These are phyloP conservation scores for Megacollybia platyphylla DNA, from an alignment of 1,284 basidiomycete genomes.

Conservation along the genomic window DNA sequence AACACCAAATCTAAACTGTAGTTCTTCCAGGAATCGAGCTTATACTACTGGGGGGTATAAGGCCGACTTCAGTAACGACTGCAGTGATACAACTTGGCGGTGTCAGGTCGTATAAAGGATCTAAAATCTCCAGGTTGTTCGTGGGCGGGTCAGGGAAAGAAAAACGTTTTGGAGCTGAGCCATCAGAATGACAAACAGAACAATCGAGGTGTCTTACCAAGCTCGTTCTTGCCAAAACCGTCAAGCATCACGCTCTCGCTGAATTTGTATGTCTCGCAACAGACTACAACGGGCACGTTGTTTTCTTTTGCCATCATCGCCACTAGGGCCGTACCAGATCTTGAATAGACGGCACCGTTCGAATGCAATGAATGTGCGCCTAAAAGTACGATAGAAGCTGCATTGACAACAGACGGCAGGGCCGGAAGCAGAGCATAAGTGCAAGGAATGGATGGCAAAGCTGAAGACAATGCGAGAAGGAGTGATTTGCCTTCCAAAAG, in stretches of 20 bases:
- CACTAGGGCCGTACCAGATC: constrained; percentile 91
- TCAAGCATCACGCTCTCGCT: constrained; percentile 90
- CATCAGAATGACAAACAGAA: constrained; percentile 15
- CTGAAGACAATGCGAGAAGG: constrained; percentile 58
- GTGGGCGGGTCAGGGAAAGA: constrained; percentile 18
- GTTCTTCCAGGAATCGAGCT: constrained; percentile 65
- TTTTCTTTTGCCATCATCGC: constrained; percentile 91
- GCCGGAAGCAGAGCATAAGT: constrained; percentile 90
- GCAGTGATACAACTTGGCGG: constrained; percentile 84
- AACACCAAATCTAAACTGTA: constrained; percentile 19
- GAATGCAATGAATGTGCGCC: constrained; percentile 92
- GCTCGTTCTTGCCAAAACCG: constrained; percentile 92
- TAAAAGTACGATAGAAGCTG: constrained; percentile 75
- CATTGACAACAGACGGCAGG: constrained; percentile 71
- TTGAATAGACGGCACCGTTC: constrained; percentile 89
- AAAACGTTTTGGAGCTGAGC: constrained; percentile 23
- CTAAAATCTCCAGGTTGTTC: constrained; percentile 54
- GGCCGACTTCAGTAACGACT: constrained; percentile 91
- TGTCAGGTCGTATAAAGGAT: constrained; percentile 86
- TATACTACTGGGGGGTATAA: constrained; percentile 81
- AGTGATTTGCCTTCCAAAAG: constrained; percentile 86
- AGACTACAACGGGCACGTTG: constrained; percentile 89
- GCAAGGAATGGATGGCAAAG: constrained; percentile 61
- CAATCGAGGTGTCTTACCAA: constrained; percentile 39
- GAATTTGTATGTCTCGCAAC: constrained; percentile 99